These are phyloP conservation scores for Stentor roeselii DNA, from an alignment of 73 alveolate species.

Conservation along the genomic window DNA sequence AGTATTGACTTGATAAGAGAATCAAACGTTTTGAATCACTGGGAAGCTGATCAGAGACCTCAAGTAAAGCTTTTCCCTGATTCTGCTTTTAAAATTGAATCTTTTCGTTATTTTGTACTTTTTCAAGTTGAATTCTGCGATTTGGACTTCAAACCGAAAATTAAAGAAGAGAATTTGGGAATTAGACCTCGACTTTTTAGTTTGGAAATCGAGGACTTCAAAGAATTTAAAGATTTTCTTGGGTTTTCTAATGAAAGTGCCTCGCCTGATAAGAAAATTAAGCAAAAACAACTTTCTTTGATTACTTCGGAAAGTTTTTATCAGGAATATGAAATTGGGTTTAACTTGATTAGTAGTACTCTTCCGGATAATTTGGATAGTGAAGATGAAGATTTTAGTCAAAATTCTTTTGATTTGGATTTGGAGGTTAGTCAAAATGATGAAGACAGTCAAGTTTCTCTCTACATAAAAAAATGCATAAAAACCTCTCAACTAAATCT, in stretches of 20 bases:
- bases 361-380: neutral
- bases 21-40: no score
- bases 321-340: neutral
- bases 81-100: no score
- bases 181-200: neutral
- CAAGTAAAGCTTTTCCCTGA: no score
- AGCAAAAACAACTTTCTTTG: neutral
- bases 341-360: neutral
- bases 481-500: neutral
- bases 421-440: neutral
- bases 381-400: neutral
- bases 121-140: no score
- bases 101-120: no score
- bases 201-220: neutral
- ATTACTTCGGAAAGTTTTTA: neutral
- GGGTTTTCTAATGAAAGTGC: neutral
- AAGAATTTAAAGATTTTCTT: neutral
- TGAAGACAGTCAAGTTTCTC: neutral
- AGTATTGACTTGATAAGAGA: no score
- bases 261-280: neutral
- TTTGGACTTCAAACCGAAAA: neutral
- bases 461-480: neutral
- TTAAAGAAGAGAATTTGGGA: neutral
- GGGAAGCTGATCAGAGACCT: no score
- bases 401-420: neutral